phyloP scores from a whole-genome alignment of 345 rosid genomes.

The Leavenworthia alabamica region DNA sequence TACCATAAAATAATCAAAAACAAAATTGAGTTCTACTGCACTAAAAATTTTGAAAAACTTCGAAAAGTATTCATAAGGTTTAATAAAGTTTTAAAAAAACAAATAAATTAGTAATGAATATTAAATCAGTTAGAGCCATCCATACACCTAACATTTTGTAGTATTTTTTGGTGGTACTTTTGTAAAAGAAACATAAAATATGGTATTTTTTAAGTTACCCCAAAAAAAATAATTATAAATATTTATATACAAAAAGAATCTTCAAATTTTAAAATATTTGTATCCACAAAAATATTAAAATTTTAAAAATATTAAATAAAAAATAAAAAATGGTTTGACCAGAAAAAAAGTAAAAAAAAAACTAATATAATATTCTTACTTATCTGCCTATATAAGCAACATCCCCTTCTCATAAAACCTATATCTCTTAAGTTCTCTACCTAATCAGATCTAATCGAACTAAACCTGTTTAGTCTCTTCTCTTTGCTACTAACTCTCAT shows the following conservation, averaged over 20 bases:
- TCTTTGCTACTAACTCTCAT: background rate
- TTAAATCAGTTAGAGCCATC: background rate
- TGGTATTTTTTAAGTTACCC: background rate
- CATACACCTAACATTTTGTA: background rate
- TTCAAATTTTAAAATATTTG: too few relatives aligned
- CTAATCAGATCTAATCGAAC: background rate
- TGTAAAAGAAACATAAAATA: background rate
- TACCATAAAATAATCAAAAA: background rate
- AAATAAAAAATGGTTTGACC: too few relatives aligned
- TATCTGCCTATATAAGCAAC: conserved; percentile 24
- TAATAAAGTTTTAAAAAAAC: background rate
- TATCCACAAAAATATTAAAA: too few relatives aligned
- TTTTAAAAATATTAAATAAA: too few relatives aligned
- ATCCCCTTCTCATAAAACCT: background rate
- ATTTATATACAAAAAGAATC: background rate
- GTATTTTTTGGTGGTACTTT: background rate
- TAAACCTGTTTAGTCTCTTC: background rate
- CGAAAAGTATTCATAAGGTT: background rate
- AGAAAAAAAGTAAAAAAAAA: too few relatives aligned
- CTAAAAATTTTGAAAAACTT: background rate
- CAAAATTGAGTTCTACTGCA: background rate
- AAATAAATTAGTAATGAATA: background rate
- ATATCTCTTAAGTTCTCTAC: background rate
- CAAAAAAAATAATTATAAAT: background rate
- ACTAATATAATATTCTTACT: too few relatives aligned